These are phyloP conservation scores for Rhynchosporium secalis DNA, from an alignment of 2,329 filamentous ascomycete species.

Conservation along the genomic window DNA sequence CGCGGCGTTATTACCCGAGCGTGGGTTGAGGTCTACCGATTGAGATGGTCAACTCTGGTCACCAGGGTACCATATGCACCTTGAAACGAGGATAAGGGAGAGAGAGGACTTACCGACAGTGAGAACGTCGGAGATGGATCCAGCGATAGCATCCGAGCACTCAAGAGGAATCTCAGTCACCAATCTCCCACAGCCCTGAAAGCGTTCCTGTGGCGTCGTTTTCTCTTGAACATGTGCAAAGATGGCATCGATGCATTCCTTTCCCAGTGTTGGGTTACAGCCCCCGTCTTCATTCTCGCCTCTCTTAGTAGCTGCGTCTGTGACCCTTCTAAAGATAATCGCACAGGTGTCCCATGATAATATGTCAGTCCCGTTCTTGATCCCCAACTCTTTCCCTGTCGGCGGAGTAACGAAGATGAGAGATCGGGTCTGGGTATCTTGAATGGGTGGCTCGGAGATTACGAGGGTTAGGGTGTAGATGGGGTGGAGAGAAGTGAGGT, in stretches of 20 bases:
- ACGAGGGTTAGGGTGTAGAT: background rate
- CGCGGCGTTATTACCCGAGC: background rate
- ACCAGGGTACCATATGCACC: too few species aligned
- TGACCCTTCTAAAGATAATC: background rate
- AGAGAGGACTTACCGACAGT: background rate
- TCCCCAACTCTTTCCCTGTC: background rate
- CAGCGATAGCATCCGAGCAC: background rate
- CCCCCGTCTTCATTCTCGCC: background rate
- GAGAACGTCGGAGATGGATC: background rate
- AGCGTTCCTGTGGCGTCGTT: background rate
- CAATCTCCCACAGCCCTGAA: background rate
- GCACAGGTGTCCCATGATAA: background rate
- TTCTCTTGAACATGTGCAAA: background rate
- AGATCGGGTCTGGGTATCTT: background rate
- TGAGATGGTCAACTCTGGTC: background rate
- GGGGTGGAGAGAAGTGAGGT: background rate
- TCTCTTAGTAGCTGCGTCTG: background rate
- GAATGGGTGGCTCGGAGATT: background rate
- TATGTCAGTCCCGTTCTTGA: background rate
- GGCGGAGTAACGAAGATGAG: background rate
- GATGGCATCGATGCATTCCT: background rate
- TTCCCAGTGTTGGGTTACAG: background rate
- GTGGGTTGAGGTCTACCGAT: background rate
- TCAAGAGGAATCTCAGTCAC: background rate
- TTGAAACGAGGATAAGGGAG: background rate